A percentile compares a stretch with the other conserved stretches of the same genome.
phyloP scores from a whole-genome alignment of 2,329 filamentous ascomycete genomes.

The Pseudogymnoascus sp. region DNA sequence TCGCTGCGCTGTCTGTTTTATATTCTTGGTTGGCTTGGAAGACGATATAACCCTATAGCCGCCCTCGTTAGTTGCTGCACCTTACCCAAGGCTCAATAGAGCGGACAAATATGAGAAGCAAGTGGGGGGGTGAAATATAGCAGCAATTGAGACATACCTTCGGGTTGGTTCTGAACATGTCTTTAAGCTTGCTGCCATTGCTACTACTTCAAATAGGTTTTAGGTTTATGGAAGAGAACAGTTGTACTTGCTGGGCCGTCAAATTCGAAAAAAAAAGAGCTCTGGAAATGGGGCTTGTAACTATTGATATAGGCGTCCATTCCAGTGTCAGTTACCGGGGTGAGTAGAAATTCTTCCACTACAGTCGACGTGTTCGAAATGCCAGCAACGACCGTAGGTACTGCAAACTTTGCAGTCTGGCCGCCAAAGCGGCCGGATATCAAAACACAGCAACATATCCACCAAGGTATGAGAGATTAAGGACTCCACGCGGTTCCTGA shows the following conservation, averaged over 20 bases:
- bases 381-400: neutral
- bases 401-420: neutral
- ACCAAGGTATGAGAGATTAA: neutral
- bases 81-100: neutral
- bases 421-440: neutral
- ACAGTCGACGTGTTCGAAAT: neutral
- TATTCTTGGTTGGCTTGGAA: neutral
- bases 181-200: neutral
- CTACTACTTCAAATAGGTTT: neutral
- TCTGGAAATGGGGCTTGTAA: neutral
- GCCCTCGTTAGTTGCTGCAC: neutral
- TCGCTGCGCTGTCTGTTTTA: neutral
- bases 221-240: too few relatives aligned
- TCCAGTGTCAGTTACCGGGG: neutral
- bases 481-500: neutral
- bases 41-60: neutral
- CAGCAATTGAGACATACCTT: neutral
- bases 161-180: neutral
- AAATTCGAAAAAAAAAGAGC: neutral
- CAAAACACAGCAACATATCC: neutral
- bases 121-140: neutral
- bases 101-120: neutral
- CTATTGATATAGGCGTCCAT: neutral
- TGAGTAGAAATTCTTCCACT: neutral
- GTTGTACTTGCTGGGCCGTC: neutral